Evolutionary conservation across 352 stramenopile species (phyloP), one percentile per base, ranked within the genome.

Genomic region (Phytopythium helicoides): DNA sequence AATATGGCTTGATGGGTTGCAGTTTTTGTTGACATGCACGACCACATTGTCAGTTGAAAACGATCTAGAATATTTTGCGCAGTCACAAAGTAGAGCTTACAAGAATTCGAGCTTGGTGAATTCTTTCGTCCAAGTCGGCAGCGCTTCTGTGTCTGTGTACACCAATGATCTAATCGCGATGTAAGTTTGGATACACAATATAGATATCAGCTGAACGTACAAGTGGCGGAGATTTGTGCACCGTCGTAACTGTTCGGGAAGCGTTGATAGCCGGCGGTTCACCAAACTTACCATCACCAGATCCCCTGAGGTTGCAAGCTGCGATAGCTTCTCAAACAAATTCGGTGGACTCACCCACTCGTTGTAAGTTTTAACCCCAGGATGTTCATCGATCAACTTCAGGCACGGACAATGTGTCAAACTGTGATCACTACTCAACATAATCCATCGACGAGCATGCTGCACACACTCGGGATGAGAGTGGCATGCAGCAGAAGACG

Each of bases 141-240:
- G 21, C 7, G 48, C 61, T 9, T 52, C 25, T 0, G 62, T 83
- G 36, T 78, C 60, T 0, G 69, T 76, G 46, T 83, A 76, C 3
- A 74, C 58, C 14, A 84, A 47, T 0, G 73, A 65, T 14, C 69
- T 83, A 33, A 14, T 80, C 64, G 26, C 77, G 58, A 2, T 66
- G 79, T n/a, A n/a, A n/a, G n/a, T n/a, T n/a, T n/a, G n/a, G n/a
- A n/a, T n/a, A n/a, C 0, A 47, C n/a, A 33, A 16, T 31, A 16
- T 33, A 9, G 5, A 33, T 9, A 33, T 33, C 28, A 33, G 9
- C 28, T 10, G 5, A 9, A 58, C 62, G 18, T 54, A 79, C 69
- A 79, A 3, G 3, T 65, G 52, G 19, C 51, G 52, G 18, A 79
- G 54, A 1, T 57, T 16, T 15, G 38, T 54, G 51, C 69, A 79